Evolutionary conservation across 2,329 filamentous ascomycete species (phyloP), one percentile per base, ranked within the genome.

Genomic region (Neonectria neomacrospora): DNA sequence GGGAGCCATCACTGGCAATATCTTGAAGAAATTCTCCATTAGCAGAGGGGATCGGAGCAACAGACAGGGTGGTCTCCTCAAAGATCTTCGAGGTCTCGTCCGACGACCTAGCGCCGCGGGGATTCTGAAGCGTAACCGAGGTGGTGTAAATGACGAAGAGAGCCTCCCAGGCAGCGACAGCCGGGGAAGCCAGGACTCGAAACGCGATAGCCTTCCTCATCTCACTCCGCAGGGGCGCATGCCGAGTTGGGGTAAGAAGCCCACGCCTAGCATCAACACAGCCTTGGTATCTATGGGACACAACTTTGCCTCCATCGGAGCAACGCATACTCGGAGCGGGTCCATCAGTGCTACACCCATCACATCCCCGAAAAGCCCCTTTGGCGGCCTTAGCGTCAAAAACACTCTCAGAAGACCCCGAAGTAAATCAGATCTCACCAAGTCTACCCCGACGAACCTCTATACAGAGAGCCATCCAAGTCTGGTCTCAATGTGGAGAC

Each of bases 21-120:
- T 92, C 41, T 76, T 91, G 42, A 91, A 90, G 72, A 88, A 86
- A 74, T 79, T 87, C 45, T 86, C 84, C 8, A 80, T 90, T 67
- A 83, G 81, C 71, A 78, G 83, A 53, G 79, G 80, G n/a, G 76
- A 76, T 18, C 77, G 72, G 63, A 79, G 80, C 42, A 64, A 82
- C 84, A 48, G 88, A 83, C 74, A 82, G 83, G 69, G 79, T 23
- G 74, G 72, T 28, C 68, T 81, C 16, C 64, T 91, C 8, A 83
- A 83, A 54, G 82, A 82, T 50, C 74, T 88, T 9, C 80, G 82
- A 14, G 82, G 79, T 9, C 75, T 87, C 2, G 81, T 86, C 10
- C 81, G 83, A 53, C 83, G 81, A 58, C 83, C 84, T 0, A 87
- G 85, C 65, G 76, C 74, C 12, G 78, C 74, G 55, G 73, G 76